Evolutionary conservation across 1,139 yeast genomes (phyloP).

Genomic region (Hyphopichia buzzinii): DNA sequence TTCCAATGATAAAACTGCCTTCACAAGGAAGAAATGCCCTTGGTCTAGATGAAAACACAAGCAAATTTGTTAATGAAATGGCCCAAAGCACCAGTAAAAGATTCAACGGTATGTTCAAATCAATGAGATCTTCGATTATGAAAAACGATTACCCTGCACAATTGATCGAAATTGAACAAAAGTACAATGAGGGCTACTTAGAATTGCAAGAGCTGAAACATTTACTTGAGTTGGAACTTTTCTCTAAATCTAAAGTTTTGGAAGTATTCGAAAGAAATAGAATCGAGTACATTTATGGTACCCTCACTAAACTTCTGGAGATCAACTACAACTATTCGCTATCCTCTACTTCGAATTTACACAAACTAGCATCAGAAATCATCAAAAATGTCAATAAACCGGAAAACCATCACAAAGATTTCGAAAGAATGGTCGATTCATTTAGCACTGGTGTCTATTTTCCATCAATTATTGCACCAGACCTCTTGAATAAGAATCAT

Average conservation of each 20-base stretch:
- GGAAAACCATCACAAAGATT: conserved; percentile 28
- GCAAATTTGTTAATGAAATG: conserved; percentile 21
- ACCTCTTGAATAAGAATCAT: conserved; percentile 20
- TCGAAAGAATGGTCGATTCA: conserved; percentile 19
- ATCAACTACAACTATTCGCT: conserved; percentile 29
- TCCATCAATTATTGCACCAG: conserved; percentile 34
- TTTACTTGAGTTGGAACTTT: conserved; percentile 28
- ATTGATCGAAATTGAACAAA: conserved; percentile 25
- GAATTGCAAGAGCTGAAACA: conserved; percentile 33
- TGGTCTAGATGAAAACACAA: conserved; percentile 15
- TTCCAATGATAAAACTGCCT: background rate
- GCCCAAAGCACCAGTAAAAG: conserved; percentile 20
- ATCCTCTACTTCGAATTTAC: conserved; percentile 26
- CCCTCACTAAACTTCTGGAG: conserved; percentile 38
- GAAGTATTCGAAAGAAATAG: conserved; percentile 39
- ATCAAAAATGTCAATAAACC: conserved; percentile 25
- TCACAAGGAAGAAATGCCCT: conserved; percentile 6
- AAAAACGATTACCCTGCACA: conserved; percentile 33
- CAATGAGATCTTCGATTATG: conserved; percentile 28
- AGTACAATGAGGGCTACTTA: conserved; percentile 32
- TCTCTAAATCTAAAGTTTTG: conserved; percentile 20
- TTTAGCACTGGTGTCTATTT: conserved; percentile 43
- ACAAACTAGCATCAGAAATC: conserved; percentile 25
- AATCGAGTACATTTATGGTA: conserved; percentile 33
- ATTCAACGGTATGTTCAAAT: conserved; percentile 31